These are phyloP conservation scores for Sophora flavescens DNA, from an alignment of 306 rosid species.

Conservation along the genomic window DNA sequence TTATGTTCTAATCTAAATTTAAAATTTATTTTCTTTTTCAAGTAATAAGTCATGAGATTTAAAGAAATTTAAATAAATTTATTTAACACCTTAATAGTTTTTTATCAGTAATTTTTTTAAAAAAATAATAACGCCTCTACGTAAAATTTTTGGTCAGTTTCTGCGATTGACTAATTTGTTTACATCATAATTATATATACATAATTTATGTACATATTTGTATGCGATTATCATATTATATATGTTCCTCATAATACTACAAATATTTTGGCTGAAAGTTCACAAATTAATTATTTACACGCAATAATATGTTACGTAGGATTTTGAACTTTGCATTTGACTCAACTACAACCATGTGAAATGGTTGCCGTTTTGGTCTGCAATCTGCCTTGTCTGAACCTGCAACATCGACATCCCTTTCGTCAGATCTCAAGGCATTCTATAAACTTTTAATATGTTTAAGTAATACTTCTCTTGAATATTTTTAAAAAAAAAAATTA, in stretches of 20 bases:
- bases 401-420: background rate
- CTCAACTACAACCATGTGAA: slow-evolving; percentile 40
- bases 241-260: background rate
- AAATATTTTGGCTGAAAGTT: background rate
- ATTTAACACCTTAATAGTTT: no score
- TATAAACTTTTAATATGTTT: background rate
- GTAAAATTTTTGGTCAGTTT: no score
- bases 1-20: no score
- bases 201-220: background rate
- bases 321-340: slow-evolving; percentile 26
- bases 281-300: background rate
- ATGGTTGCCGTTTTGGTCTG: slow-evolving; percentile 21
- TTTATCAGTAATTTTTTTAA: no score
- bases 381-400: slow-evolving; percentile 27
- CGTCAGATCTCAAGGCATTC: background rate
- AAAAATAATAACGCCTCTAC: no score
- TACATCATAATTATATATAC: background rate
- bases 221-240: no score
- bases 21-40: no score
- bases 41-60: no score
- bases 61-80: no score
- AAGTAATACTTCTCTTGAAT: background rate
- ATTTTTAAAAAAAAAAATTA: no score
- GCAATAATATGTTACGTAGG: background rate
- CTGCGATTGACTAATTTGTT: no score